These are phyloP conservation scores for Trichoderma oligosporum DNA, from an alignment of 2,329 filamentous ascomycete species.

Conservation along the genomic window DNA sequence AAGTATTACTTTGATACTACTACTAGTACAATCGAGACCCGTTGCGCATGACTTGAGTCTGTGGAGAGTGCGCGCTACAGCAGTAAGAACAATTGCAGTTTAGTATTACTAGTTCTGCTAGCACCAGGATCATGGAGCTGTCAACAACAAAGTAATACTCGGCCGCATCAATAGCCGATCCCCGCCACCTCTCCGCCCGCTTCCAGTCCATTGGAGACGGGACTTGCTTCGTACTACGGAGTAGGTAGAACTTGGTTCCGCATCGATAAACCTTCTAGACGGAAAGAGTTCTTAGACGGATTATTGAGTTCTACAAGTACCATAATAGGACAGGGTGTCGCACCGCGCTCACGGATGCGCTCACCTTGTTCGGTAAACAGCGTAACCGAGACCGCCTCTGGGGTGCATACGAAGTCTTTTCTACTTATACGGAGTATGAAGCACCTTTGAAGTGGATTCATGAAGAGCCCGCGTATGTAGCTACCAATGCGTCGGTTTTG, in stretches of 20 bases:
- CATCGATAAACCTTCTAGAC: background rate
- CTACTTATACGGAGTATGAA: too few relatives aligned
- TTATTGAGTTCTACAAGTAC: background rate
- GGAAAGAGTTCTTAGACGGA: background rate
- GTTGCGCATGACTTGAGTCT: background rate
- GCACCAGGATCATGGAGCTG: constrained; percentile 2
- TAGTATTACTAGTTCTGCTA: background rate
- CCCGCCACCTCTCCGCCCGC: background rate
- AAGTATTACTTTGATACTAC: constrained; percentile 3
- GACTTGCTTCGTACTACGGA: too few relatives aligned
- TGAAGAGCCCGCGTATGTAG: background rate
- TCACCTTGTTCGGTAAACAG: background rate
- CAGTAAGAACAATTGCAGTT: background rate
- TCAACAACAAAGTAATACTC: background rate
- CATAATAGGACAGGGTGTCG: background rate
- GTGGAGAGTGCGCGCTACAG: background rate
- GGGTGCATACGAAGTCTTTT: too few relatives aligned
- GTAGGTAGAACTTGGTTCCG: too few relatives aligned
- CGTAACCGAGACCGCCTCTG: background rate
- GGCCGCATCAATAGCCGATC: constrained; percentile 12
- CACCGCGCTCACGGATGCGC: constrained; percentile 10
- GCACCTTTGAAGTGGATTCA: too few relatives aligned
- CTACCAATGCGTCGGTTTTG: background rate
- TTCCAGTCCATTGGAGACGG: background rate
- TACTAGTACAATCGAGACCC: constrained; percentile 13